Conservation (phyloP, 2,329 filamentous ascomycete species). For the Aspergillus terreus region DNA sequence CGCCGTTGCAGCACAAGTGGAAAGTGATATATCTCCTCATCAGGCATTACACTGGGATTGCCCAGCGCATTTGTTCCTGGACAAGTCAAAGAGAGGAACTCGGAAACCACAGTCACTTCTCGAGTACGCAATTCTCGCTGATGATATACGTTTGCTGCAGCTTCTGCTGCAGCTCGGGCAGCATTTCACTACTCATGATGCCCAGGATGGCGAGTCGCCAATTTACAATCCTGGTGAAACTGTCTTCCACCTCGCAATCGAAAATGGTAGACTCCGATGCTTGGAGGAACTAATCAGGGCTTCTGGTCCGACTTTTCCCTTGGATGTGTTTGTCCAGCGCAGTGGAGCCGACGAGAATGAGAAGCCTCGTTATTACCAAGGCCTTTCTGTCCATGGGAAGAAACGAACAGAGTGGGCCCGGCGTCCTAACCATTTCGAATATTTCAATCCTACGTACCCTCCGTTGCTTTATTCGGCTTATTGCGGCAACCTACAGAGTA, state of each 20-base stretch:
- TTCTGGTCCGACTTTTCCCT: constrained; percentile 65
- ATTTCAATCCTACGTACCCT: constrained; percentile 5
- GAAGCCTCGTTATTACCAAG: constrained; percentile 72
- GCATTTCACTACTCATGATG: constrained; percentile 12
- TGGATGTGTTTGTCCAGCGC: constrained; percentile 63
- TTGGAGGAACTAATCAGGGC: constrained; percentile 59
- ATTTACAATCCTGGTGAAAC: constrained; percentile 14
- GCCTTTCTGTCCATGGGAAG: constrained; percentile 69
- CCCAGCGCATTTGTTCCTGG: constrained; percentile 24
- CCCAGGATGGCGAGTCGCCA: background rate
- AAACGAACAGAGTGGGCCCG: constrained; percentile 72
- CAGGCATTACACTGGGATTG: constrained; percentile 46
- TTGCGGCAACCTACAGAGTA: constrained; percentile 58
- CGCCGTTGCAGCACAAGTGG: constrained; percentile 64
- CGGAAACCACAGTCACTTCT: constrained; percentile 26
- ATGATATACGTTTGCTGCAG: constrained; percentile 54
- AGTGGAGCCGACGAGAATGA: constrained; percentile 60
- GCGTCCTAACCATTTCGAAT: constrained; percentile 37
- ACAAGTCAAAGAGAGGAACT: background rate
- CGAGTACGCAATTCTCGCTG: constrained; percentile 47
- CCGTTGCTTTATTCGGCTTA: constrained; percentile 32
- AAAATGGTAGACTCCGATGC: constrained; percentile 32
- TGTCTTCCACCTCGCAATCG: constrained; percentile 42
- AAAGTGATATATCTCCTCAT: constrained; percentile 58
- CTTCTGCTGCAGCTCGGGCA: constrained; percentile 55